A percentile compares a stretch with the other conserved stretches of the same genome.
Conservation (phyloP, 116 monocot species). For the Zostera marina region DNA sequence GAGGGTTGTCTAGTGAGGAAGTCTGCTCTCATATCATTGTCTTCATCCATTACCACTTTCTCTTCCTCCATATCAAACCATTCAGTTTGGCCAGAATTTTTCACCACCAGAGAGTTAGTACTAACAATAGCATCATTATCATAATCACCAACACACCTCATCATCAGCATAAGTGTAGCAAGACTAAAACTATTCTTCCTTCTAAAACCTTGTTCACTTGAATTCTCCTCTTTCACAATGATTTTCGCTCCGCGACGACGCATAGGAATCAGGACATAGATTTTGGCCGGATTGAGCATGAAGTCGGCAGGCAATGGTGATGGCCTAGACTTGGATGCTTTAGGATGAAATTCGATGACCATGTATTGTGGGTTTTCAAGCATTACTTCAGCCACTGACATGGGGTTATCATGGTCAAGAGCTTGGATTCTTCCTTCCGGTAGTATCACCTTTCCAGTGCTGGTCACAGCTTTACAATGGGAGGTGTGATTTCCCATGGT, state of each 20-base stretch:
- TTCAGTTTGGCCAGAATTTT: background rate
- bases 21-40: background rate
- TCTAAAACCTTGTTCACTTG: background rate
- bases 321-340: background rate
- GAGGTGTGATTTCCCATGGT: constrained; percentile 13
- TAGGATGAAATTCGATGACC: constrained; percentile 7
- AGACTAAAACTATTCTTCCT: background rate
- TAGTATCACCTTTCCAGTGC: constrained; percentile 8
- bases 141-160: background rate
- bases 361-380: constrained; percentile 16
- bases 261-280: constrained; percentile 17
- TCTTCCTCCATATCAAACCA: background rate
- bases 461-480: constrained; percentile 1
- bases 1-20: constrained; percentile 9
- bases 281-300: background rate
- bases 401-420: background rate
- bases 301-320: constrained; percentile 12
- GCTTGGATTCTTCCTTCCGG: background rate
- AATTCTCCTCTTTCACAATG: background rate
- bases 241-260: background rate
- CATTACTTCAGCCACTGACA: constrained; percentile 16
- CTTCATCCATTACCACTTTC: background rate
- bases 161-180: background rate
- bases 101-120: background rate
- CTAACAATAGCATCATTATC: background rate